These are phyloP conservation scores for Leccinum uliginosum DNA, from an alignment of 768 basidiomycete species.

Conservation along the genomic window DNA sequence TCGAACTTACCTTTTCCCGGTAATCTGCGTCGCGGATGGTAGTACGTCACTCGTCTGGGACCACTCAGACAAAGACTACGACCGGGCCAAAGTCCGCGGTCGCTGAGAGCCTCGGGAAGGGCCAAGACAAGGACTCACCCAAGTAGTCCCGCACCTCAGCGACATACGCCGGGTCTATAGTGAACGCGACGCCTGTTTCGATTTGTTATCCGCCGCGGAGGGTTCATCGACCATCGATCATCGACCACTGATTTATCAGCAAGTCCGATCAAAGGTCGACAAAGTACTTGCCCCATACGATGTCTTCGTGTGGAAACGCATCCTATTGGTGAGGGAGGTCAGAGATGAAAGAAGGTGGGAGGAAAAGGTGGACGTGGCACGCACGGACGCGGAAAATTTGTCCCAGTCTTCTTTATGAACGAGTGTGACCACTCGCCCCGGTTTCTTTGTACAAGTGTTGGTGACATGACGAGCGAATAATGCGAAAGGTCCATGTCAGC, in stretches of 20 bases:
- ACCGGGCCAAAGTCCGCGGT: not conserved
- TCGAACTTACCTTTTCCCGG: conserved; percentile 66
- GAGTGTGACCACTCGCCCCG: conserved; percentile 88
- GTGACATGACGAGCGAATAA: not conserved
- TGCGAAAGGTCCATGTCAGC: not conserved
- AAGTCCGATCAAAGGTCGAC: not conserved
- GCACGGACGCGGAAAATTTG: conserved; percentile 60
- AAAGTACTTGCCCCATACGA: conserved; percentile 59
- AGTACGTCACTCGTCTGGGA: not conserved
- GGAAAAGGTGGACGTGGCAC: conserved; percentile 11
- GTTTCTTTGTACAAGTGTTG: conserved; percentile 42
- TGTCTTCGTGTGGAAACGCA: conserved; percentile 30
- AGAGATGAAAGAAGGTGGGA: not conserved
- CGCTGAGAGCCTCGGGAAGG: not conserved
- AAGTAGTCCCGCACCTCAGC: conserved; percentile 79
- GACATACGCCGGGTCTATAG: conserved; percentile 74
- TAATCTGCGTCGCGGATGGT: conserved; percentile 47
- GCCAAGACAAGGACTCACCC: conserved; percentile 43
- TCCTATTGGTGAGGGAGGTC: conserved; percentile 14
- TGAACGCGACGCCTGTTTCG: conserved; percentile 72
- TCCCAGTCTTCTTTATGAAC: conserved; percentile 90
- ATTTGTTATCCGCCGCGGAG: not conserved
- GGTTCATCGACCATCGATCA: not conserved
- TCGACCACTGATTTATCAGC: not conserved
- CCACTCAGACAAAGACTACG: not conserved